Base-by-base conservation (phyloP, 2,329 filamentous ascomycete genomes). In the Nigrograna mackinnonii region DNA sequence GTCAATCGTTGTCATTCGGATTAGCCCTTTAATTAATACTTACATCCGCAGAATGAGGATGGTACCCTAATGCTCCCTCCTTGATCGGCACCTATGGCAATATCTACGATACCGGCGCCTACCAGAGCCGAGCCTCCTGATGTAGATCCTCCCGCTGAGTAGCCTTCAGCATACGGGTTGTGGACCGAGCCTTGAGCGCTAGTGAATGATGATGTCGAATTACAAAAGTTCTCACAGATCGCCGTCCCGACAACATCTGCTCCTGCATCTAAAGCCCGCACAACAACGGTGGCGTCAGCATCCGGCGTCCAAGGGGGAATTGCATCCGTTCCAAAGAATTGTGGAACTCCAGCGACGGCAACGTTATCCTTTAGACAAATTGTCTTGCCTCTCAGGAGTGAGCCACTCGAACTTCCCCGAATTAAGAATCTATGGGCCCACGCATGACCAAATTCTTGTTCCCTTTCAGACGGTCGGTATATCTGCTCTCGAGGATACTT, bases 61-160 rank as follows among this genome's bases (percentile, higher is more conserved):
- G 75, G 74, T 0, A 77, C 69, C 1, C 75, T 64, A 14, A 78
- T 72, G 17, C 70, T 74, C 0, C 75, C 75, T 13, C 72, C 73
- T 43, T 76, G 74, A 31, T 78, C 75, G n/a, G 72, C 72, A 0
- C 77, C 73, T 19, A 78, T 68, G 0, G 73, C 70, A 13, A 75
- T 59, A 44, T 78, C 73, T 3, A 73, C 68, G 3, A 68, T 54
- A 0, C 72, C 71, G 4, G 69, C 61, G 1, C 69, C 70, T 1
- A 80, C 71, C 1, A 79, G 64, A 0, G 73, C 73, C 0, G 68
- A 75, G 11, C 71, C 70, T 1, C 77, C 77, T 3, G 70, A 75
- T 0, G 72, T 77, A 35, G 75, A 79, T 2, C 77, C 77, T 2
- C 77, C 76, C 6, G 72, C 64, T 1, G 69, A 76, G 48, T 79